Evolutionary conservation across 2,329 filamentous ascomycete species (phyloP).

Genomic region (Talaromyces albobiverticillius): DNA sequence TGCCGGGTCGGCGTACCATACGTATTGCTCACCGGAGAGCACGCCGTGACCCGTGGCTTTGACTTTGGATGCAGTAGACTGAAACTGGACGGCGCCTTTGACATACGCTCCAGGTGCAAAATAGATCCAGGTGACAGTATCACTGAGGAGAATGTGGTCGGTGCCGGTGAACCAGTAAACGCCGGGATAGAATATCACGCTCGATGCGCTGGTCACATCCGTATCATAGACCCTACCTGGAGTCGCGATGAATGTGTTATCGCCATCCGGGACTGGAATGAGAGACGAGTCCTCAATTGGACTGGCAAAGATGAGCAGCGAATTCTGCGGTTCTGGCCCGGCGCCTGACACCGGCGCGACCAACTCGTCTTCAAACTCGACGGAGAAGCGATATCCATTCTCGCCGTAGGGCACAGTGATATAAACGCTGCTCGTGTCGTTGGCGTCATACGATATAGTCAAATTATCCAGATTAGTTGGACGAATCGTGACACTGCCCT

Average conservation of each 20-base stretch:
- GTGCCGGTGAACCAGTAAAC: conserved; percentile 20
- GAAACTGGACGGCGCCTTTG: conserved; percentile 37
- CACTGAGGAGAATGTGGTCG: conserved; percentile 20
- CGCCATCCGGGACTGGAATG: not conserved
- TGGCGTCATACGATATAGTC: not conserved
- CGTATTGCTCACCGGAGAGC: conserved; percentile 38
- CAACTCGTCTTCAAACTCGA: conserved; percentile 5
- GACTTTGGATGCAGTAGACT: conserved; percentile 21
- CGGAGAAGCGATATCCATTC: conserved; percentile 4
- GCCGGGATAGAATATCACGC: conserved; percentile 22
- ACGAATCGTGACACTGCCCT: conserved; percentile 19
- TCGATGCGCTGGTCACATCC: conserved; percentile 18
- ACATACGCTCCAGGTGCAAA: conserved; percentile 34
- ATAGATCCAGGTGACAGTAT: conserved; percentile 27
- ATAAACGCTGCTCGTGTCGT: not conserved
- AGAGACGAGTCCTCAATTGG: not conserved
- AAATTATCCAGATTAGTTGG: not conserved
- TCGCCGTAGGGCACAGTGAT: not conserved
- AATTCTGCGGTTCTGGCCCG: not conserved
- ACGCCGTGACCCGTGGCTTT: conserved; percentile 35
- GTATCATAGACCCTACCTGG: conserved; percentile 23
- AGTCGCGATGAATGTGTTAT: conserved; percentile 13
- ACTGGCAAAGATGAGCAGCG: conserved; percentile 7
- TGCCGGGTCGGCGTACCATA: conserved; percentile 35
- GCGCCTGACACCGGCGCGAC: not conserved